Evolutionary conservation across 345 rosid species (phyloP).

Genomic region (Acer yangbiense): DNA sequence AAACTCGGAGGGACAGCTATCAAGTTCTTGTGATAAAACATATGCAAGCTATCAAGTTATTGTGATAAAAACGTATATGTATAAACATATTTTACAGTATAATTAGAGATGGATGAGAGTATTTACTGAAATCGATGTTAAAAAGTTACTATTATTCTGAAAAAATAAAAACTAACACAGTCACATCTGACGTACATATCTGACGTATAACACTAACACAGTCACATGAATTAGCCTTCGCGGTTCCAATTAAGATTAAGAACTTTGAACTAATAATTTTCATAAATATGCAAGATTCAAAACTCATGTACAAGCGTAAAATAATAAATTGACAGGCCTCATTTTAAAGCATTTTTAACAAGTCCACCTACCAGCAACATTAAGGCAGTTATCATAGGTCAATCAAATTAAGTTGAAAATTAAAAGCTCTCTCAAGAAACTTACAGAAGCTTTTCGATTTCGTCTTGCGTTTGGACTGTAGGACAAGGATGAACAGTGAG

Average conservation of each 20-base stretch:
- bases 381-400: not conserved
- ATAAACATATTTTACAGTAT: not conserved
- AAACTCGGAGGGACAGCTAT: not conserved
- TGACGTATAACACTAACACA: not conserved
- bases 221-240: not conserved
- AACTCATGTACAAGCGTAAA: not conserved
- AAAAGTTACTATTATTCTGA: not conserved
- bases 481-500: slow-evolving; percentile 45
- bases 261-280: not conserved
- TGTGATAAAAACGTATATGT: not conserved
- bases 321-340: not conserved
- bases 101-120: not conserved
- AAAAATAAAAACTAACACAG: not conserved
- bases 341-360: not conserved
- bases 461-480: slow-evolving; percentile 47
- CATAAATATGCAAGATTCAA: not conserved
- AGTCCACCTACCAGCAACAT: not conserved
- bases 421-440: slow-evolving; percentile 22
- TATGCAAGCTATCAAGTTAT: not conserved
- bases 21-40: not conserved
- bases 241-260: not conserved
- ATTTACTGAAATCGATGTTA: not conserved
- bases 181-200: not conserved
- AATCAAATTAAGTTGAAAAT: slow-evolving; percentile 1
- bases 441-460: slow-evolving; percentile 48